Evolutionary conservation across 495 filamentous ascomycete genomes (phyloP), one percentile per base, ranked within the genome.

Genomic region (Aspergillus indologenus): DNA sequence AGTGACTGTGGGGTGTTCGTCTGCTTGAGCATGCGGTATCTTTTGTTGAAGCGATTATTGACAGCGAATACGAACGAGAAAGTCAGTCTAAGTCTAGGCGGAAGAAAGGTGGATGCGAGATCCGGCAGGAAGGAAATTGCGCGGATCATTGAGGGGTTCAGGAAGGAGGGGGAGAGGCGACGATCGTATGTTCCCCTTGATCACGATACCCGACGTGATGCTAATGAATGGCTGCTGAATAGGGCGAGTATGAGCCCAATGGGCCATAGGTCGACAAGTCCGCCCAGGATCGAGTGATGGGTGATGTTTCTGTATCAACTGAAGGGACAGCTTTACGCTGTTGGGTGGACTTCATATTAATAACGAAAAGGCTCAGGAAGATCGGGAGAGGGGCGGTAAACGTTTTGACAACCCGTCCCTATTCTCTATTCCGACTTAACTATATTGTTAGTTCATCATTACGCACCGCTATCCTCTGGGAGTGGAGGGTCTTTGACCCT

Each of bases 1-100:
- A 90, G 81, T 61, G 95, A 98, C 74, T 99, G 95, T 68, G 95
- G 95, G 15, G 91, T 99, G 0, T 97, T 91, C 70, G 95, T 99
- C 1, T 98, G 95, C 70, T 82, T 96, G 62, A 81, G 88, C 56
- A 99, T 98, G 92, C 82, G 89, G 43, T 85, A 96, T 71, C 73
- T 99, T 17, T 83, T 98, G 19, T 71, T 96, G 40, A 90, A 89
- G 71, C 80, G 89, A 47, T 74, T 99, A n/a, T 74, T 99, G 45
- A 81, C 77, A 46, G 90, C 88, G 4, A 86, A 89, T 63, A 82
- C 85, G 1, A 82, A 81, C 53, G 83, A 91, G 68, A 94, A 94
- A 71, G 84, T 97, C n/a, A 91, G 85, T 61, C 97, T 98, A 92
- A 91, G 86, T 60, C 87, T 99, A 79, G 86, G 82, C 0, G 87